These are phyloP conservation scores for Silybum marianum DNA, from an alignment of 129 eudicot genomes.

Conservation along the genomic window DNA sequence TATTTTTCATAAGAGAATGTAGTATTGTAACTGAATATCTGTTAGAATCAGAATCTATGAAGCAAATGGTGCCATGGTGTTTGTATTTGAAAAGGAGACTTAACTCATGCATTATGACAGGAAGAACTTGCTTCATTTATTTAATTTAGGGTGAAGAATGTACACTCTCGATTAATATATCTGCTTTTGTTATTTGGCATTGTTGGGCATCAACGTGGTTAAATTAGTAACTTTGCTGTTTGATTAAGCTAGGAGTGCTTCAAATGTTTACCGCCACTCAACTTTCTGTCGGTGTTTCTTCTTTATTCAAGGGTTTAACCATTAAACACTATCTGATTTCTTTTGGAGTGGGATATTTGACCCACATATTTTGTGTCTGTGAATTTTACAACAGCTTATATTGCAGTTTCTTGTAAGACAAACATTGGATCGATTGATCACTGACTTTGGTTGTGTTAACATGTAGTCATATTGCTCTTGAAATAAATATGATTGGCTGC, in stretches of 20 bases:
- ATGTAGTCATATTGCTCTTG: background rate
- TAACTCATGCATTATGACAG: constrained; percentile 14
- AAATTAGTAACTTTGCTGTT: background rate
- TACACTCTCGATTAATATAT: background rate
- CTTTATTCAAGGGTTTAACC: constrained; percentile 4
- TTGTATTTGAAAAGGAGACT: background rate
- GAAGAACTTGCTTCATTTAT: background rate
- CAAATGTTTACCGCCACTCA: background rate
- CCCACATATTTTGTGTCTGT: background rate
- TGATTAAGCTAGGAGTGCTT: background rate
- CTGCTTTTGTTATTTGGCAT: background rate
- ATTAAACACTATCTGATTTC: background rate
- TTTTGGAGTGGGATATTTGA: background rate
- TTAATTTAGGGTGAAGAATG: background rate
- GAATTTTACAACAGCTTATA: background rate
- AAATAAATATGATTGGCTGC: background rate
- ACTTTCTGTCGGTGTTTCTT: background rate
- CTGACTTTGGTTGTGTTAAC: constrained; percentile 6
- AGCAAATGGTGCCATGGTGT: background rate
- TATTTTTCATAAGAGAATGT: background rate
- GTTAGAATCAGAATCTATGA: constrained; percentile 2
- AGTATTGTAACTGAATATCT: background rate
- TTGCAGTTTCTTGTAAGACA: background rate
- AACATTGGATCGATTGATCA: constrained; percentile 10
- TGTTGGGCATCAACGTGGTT: background rate